phyloP scores from a whole-genome alignment of 2,329 filamentous ascomycete genomes.

The Fusarium buharicum region DNA sequence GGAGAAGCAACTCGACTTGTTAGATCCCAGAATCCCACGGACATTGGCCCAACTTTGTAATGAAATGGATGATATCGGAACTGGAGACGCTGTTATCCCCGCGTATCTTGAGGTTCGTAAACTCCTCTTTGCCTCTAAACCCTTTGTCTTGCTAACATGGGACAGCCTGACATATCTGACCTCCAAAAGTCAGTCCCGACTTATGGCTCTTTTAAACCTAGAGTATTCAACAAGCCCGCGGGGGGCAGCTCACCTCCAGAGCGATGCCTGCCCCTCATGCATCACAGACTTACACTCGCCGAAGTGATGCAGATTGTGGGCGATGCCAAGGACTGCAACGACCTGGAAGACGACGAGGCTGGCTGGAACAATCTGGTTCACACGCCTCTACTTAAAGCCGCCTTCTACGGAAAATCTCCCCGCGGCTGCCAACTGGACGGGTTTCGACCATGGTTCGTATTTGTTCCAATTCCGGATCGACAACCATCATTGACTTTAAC shows the following conservation, averaged over 20 bases:
- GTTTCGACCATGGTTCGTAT: conserved; percentile 2
- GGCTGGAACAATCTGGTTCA: conserved; percentile 22
- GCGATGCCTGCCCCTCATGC: no score
- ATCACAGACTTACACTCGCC: background rate
- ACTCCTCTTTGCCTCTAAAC: no score
- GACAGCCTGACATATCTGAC: background rate
- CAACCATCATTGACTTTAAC: background rate
- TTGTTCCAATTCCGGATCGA: background rate
- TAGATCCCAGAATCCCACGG: background rate
- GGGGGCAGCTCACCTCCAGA: background rate
- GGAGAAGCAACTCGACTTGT: conserved; percentile 2
- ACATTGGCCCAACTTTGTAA: background rate
- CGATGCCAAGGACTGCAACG: background rate
- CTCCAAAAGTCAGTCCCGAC: background rate
- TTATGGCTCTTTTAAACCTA: background rate
- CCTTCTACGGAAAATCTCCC: background rate
- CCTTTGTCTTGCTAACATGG: background rate
- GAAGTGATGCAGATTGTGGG: conserved; percentile 1
- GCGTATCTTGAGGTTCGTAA: conserved; percentile 5
- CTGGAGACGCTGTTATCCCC: conserved; percentile 1
- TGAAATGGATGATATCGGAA: conserved; percentile 10
- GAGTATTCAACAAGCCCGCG: background rate
- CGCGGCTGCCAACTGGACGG: background rate
- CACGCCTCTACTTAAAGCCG: background rate
- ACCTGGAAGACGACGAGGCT: conserved; percentile 3